Conservation (phyloP, 306 rosid species). For the Cyclanthera cordifolia region DNA sequence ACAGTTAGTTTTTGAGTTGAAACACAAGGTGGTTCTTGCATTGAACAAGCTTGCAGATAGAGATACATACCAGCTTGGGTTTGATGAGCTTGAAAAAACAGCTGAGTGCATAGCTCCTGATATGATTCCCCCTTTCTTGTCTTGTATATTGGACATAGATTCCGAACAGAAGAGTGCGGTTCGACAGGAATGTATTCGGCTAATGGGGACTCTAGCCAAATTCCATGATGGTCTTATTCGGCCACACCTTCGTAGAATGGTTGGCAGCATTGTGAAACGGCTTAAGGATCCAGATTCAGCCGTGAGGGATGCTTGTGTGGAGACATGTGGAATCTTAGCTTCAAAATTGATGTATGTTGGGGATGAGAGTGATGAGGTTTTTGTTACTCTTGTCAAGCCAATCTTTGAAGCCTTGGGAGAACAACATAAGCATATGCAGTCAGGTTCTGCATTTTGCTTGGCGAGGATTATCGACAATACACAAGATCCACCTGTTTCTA, state of each 20-base stretch:
- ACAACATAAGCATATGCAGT: conserved; percentile 67
- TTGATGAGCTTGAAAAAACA: conserved; percentile 47
- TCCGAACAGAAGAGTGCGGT: conserved; percentile 51
- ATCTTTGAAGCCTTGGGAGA: conserved; percentile 72
- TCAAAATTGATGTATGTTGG: conserved; percentile 20
- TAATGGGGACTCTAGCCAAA: conserved; percentile 38
- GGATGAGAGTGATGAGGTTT: conserved; percentile 27
- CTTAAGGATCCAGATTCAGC: conserved; percentile 53
- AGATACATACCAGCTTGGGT: conserved; percentile 62
- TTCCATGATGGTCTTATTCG: conserved; percentile 27
- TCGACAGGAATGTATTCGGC: conserved; percentile 46
- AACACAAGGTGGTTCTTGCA: conserved; percentile 39
- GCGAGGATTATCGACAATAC: conserved; percentile 51
- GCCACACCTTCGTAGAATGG: conserved; percentile 51
- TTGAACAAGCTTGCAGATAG: conserved; percentile 72
- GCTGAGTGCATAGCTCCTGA: conserved; percentile 42
- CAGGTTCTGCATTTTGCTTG: conserved; percentile 51
- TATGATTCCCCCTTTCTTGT: conserved; percentile 41
- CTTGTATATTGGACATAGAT: conserved; percentile 55
- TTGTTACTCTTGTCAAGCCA: conserved; percentile 44
- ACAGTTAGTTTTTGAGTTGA: conserved; percentile 41
- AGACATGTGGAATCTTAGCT: conserved; percentile 41
- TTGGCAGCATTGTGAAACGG: conserved; percentile 52
- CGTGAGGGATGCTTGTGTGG: conserved; percentile 61
- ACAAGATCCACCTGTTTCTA: conserved; percentile 42